Percentiles rank a stretch among this genome's conserved stretches.
Evolutionary conservation across 192 early-diverging fungal species (phyloP).

Genomic region (Backusella liffmaniae): DNA sequence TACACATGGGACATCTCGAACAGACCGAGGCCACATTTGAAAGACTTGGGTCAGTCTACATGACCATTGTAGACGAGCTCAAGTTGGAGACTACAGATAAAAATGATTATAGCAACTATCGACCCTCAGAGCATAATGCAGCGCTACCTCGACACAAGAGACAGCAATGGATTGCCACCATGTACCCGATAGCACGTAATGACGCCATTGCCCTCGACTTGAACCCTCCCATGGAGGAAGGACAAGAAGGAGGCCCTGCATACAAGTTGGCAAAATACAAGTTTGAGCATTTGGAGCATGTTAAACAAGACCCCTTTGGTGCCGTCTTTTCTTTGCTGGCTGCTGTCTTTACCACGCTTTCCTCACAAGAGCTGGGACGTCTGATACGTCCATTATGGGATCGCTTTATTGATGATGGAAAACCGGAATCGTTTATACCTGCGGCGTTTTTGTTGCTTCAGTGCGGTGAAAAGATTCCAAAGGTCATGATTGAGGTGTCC

Average conservation of each 20-base stretch:
- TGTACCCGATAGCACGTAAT: conserved; percentile 11
- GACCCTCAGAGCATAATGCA: too few relatives aligned
- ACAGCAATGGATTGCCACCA: conserved; percentile 1
- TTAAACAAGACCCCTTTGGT: conserved; percentile 42
- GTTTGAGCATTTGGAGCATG: conserved; percentile 31
- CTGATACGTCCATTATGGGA: conserved; percentile 47
- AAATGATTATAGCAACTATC: neutral
- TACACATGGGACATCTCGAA: conserved; percentile 36
- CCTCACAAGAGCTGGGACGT: conserved; percentile 35
- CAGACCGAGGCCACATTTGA: conserved; percentile 45
- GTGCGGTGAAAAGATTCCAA: conserved; percentile 53
- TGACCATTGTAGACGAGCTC: conserved; percentile 4
- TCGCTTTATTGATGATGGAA: conserved; percentile 46
- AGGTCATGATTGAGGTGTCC: conserved; percentile 38
- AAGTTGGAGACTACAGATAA: neutral
- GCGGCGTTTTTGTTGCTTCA: conserved; percentile 57
- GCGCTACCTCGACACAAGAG: conserved; percentile 2
- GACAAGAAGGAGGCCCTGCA: neutral
- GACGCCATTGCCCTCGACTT: neutral
- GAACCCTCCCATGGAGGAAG: neutral
- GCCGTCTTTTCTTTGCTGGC: conserved; percentile 49
- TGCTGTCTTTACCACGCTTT: conserved; percentile 49
- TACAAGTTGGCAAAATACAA: conserved; percentile 26
- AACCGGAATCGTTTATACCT: conserved; percentile 37
- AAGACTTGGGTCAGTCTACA: conserved; percentile 29